phyloP scores from a whole-genome alignment of 345 rosid species.

The Eucalyptus regnans region DNA sequence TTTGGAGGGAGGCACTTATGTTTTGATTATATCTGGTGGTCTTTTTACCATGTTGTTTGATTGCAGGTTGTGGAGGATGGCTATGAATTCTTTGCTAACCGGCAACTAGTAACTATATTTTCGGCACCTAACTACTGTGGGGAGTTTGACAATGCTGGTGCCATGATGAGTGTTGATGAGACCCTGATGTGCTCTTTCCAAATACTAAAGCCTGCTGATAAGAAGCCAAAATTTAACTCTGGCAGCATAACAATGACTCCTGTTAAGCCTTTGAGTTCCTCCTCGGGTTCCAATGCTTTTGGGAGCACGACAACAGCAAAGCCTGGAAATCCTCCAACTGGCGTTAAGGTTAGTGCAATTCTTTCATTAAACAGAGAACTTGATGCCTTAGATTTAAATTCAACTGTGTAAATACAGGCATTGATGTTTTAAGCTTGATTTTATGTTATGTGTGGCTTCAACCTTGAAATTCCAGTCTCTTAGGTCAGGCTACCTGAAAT shows the following conservation, averaged over 20 bases:
- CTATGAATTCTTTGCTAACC: constrained; percentile 75
- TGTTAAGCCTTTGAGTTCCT: constrained; percentile 28
- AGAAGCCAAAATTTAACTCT: constrained; percentile 27
- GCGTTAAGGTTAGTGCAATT: constrained; percentile 32
- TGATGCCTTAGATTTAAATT: neutral
- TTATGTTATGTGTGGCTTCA: neutral
- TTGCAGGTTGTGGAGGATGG: constrained; percentile 93
- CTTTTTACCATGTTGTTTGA: neutral
- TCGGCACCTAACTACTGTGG: constrained; percentile 91
- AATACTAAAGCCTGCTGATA: constrained; percentile 65
- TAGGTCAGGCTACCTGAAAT: neutral
- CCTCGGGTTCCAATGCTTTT: constrained; percentile 13
- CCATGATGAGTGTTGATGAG: constrained; percentile 62
- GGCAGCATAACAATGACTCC: constrained; percentile 19
- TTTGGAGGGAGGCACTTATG: neutral
- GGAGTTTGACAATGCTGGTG: constrained; percentile 76
- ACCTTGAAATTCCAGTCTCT: neutral
- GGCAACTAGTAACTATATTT: constrained; percentile 80
- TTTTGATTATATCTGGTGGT: neutral
- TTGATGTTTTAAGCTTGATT: neutral
- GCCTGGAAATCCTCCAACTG: constrained; percentile 34
- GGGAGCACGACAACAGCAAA: constrained; percentile 28
- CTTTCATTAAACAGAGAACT: neutral
- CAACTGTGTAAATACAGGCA: neutral
- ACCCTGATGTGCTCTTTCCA: constrained; percentile 77